Percentiles rank a stretch among this genome's conserved stretches.
Conservation (phyloP, 352 stramenopile species). For the Phytophthora uliginosa region DNA sequence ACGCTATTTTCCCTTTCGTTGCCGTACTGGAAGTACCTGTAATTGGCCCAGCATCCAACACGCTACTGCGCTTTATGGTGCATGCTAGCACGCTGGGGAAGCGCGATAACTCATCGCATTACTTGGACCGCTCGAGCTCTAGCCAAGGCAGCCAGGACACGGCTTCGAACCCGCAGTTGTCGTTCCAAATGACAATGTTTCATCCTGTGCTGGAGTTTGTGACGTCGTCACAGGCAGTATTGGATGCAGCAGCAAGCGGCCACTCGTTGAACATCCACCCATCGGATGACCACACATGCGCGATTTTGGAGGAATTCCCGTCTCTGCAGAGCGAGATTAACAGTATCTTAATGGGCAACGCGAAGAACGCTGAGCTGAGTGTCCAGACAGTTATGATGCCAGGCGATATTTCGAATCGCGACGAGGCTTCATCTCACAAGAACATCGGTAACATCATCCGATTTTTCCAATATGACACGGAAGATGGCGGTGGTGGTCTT, state of each 20-base stretch:
- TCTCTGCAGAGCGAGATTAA: slow-evolving; percentile 77
- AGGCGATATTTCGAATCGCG: slow-evolving; percentile 73
- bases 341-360: slow-evolving; percentile 71
- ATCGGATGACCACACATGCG: slow-evolving; percentile 83
- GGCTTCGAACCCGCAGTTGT: slow-evolving; percentile 53
- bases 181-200: slow-evolving; percentile 92
- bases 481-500: slow-evolving; percentile 80
- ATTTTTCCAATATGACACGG: slow-evolving; percentile 91
- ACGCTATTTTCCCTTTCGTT: slow-evolving; percentile 88
- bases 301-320: slow-evolving; percentile 77
- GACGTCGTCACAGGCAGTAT: slow-evolving; percentile 84
- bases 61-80: slow-evolving; percentile 88
- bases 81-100: slow-evolving; percentile 85
- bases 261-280: slow-evolving; percentile 83
- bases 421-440: slow-evolving; percentile 83
- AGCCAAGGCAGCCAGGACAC: slow-evolving; percentile 53
- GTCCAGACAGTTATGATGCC: slow-evolving; percentile 92
- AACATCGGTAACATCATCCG: slow-evolving; percentile 92
- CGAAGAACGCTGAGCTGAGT: slow-evolving; percentile 85
- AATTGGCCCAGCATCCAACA: slow-evolving; percentile 83
- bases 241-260: slow-evolving; percentile 83
- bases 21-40: slow-evolving; percentile 87
- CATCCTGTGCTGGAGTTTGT: slow-evolving; percentile 89
- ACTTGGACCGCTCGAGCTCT: slow-evolving; percentile 56
- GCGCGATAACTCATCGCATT: slow-evolving; percentile 54